These are phyloP conservation scores for Strobilomyces dryophilus DNA, from an alignment of 768 basidiomycete genomes.

Conservation along the genomic window DNA sequence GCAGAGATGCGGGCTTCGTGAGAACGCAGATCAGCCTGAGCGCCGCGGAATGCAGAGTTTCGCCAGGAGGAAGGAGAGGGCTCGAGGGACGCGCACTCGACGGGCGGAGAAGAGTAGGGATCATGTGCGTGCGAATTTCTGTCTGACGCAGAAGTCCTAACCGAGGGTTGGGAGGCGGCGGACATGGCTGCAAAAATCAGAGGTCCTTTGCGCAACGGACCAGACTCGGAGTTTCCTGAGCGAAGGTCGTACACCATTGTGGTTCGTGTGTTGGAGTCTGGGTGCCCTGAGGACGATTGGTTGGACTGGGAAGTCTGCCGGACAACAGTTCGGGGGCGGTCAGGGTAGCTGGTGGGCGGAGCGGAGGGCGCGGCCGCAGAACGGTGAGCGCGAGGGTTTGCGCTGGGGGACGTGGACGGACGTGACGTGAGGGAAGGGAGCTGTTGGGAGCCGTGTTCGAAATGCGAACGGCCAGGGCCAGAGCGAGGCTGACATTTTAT, in stretches of 20 bases:
- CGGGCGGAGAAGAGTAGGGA: conserved; percentile 29
- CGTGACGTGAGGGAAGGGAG: conserved; percentile 3
- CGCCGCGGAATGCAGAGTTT: not conserved
- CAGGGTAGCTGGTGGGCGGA: conserved; percentile 22
- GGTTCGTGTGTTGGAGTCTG: not conserved
- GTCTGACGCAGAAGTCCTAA: conserved; percentile 2
- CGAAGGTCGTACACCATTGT: conserved; percentile 23
- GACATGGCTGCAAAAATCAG: conserved; percentile 62
- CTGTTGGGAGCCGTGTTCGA: not conserved
- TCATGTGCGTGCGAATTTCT: not conserved
- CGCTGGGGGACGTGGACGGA: conserved; percentile 7
- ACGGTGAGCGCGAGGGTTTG: conserved; percentile 8
- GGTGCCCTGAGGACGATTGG: not conserved
- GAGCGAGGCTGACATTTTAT: conserved; percentile 19
- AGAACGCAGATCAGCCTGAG: not conserved
- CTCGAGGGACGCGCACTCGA: conserved; percentile 13
- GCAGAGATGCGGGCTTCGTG: not conserved
- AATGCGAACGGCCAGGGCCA: not conserved
- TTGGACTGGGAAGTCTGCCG: conserved; percentile 8
- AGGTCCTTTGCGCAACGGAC: conserved; percentile 43
- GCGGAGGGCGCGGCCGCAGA: conserved; percentile 2
- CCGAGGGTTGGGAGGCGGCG: conserved; percentile 20
- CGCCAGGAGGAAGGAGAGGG: not conserved
- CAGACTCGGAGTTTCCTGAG: conserved; percentile 12
- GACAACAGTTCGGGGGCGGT: conserved; percentile 5